Evolutionary conservation across 2,329 filamentous ascomycete genomes (phyloP).

Genomic region (Monosporascus sp.): DNA sequence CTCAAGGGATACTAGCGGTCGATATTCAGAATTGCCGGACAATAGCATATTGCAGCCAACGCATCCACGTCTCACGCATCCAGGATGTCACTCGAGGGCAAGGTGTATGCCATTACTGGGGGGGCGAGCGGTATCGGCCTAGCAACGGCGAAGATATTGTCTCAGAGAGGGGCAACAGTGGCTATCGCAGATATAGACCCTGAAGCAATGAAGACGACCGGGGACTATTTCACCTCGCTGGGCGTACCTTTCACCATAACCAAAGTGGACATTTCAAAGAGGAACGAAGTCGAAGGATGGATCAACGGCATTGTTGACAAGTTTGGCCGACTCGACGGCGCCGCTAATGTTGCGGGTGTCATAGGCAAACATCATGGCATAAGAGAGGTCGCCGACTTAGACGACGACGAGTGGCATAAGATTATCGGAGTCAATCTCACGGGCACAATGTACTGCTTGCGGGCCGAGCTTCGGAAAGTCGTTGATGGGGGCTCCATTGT

Average conservation of each 20-base stretch:
- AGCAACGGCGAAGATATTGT: constrained; percentile 26
- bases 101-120: constrained; percentile 36
- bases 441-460: constrained; percentile 47
- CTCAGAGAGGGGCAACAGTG: constrained; percentile 23
- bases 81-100: constrained; percentile 21
- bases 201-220: constrained; percentile 18
- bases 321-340: constrained; percentile 49
- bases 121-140: constrained; percentile 34
- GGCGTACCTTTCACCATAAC: constrained; percentile 25
- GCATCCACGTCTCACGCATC: background rate
- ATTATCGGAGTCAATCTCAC: constrained; percentile 45
- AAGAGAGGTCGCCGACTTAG: constrained; percentile 35
- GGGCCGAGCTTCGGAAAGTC: constrained; percentile 40
- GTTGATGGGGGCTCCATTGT: constrained; percentile 52
- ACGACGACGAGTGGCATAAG: constrained; percentile 43
- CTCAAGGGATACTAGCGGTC: too few relatives aligned
- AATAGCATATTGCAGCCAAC: background rate
- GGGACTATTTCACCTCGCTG: constrained; percentile 22
- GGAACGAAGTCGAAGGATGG: constrained; percentile 46
- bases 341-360: constrained; percentile 50
- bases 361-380: constrained; percentile 40
- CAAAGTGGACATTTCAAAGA: constrained; percentile 44
- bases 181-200: constrained; percentile 26
- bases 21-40: background rate
- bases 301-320: constrained; percentile 39